A percentile compares a stretch with the other conserved stretches of the same genome.
Conservation (phyloP, 2,329 filamentous ascomycete genomes). For the Pyrenophora graminea region DNA sequence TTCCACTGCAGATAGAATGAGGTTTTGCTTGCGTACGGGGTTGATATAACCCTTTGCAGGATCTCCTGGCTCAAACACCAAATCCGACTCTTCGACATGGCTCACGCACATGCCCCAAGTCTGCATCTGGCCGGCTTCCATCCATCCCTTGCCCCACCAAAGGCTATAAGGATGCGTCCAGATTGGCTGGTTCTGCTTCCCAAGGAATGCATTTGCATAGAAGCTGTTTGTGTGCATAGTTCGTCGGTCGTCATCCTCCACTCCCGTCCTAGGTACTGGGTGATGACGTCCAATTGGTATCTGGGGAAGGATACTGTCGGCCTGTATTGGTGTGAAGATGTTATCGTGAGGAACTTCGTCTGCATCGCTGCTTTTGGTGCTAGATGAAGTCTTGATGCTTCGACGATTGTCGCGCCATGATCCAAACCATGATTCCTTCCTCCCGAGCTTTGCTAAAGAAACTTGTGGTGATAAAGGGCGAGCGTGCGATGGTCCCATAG, state of each 20-base stretch:
- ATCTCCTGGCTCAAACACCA: slow-evolving; percentile 63
- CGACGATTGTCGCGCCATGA: slow-evolving; percentile 17
- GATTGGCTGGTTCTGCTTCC: slow-evolving; percentile 67
- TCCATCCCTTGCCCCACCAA: slow-evolving; percentile 52
- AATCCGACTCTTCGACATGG: slow-evolving; percentile 70
- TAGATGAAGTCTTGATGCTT: slow-evolving; percentile 16
- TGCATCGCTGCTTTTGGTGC: background rate
- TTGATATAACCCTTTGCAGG: slow-evolving; percentile 65
- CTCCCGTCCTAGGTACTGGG: slow-evolving; percentile 46
- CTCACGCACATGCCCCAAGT: slow-evolving; percentile 14
- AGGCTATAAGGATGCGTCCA: slow-evolving; percentile 69
- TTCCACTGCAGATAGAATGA: slow-evolving; percentile 79
- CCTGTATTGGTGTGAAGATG: slow-evolving; percentile 50
- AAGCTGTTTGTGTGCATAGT: slow-evolving; percentile 74
- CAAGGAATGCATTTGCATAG: slow-evolving; percentile 75
- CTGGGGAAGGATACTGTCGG: slow-evolving; percentile 48
- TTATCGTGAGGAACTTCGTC: slow-evolving; percentile 30
- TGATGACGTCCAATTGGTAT: slow-evolving; percentile 47
- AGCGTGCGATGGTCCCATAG: slow-evolving; percentile 17
- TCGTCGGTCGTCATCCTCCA: slow-evolving; percentile 45
- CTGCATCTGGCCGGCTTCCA: slow-evolving; percentile 64
- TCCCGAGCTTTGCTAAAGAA: background rate
- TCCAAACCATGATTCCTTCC: slow-evolving; percentile 8
- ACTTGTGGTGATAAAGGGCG: background rate
- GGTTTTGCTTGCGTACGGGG: slow-evolving; percentile 74